Conservation (phyloP, 257 asterid species). For the Petunia secreta region DNA sequence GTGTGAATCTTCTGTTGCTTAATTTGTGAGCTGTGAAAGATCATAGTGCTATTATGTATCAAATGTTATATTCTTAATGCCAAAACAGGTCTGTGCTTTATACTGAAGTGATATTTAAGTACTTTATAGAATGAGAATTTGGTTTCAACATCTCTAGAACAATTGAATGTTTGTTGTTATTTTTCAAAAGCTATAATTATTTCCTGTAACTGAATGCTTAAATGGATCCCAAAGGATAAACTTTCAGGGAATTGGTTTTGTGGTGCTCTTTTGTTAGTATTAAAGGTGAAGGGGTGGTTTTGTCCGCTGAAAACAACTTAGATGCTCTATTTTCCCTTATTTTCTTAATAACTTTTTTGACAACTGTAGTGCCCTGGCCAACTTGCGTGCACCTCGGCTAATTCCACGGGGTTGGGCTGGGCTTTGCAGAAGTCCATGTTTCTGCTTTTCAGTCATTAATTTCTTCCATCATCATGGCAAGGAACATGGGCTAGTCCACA, state of each 20-base stretch:
- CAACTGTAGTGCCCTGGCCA: too few species aligned
- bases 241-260: conserved; percentile 1
- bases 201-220: background rate
- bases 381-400: too few species aligned
- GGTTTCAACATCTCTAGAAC: background rate
- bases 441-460: conserved; percentile 4
- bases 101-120: background rate
- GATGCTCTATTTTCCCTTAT: background rate
- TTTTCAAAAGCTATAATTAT: background rate
- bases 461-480: background rate
- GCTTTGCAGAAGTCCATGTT: background rate
- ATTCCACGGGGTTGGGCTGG: background rate
- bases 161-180: background rate
- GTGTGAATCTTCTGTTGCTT: conserved; percentile 16
- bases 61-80: conserved; percentile 11
- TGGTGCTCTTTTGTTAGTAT: background rate
- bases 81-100: background rate
- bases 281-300: background rate
- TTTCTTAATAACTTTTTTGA: background rate
- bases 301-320: background rate
- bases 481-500: conserved; percentile 6
- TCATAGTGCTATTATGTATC: conserved; percentile 15
- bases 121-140: background rate
- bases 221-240: conserved; percentile 1
- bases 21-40: background rate